These are phyloP conservation scores for Halophytophthora polymorphica DNA, from an alignment of 352 stramenopile genomes.

Conservation along the genomic window DNA sequence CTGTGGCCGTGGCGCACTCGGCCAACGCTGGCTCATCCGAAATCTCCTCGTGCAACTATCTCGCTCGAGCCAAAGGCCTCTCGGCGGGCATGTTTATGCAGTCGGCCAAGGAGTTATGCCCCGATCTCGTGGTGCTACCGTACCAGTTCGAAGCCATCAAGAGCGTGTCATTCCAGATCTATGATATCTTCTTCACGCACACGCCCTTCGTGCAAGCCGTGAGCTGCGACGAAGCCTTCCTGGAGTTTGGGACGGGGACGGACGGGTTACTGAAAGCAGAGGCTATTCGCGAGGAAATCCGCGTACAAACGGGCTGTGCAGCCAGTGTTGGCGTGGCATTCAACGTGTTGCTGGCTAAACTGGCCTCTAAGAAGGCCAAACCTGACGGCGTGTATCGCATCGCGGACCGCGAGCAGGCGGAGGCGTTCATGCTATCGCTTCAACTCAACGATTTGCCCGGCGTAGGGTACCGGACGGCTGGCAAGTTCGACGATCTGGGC, in stretches of 20 bases:
- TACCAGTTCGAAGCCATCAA: slow-evolving; percentile 93
- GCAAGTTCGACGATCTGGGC: slow-evolving; percentile 68
- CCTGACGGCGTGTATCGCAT: slow-evolving; percentile 85
- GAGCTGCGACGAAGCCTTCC: slow-evolving; percentile 95
- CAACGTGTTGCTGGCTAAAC: slow-evolving; percentile 93
- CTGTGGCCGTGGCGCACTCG: slow-evolving; percentile 91
- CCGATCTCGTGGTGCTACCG: slow-evolving; percentile 89
- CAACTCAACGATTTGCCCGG: slow-evolving; percentile 77
- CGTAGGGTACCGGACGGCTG: slow-evolving; percentile 59
- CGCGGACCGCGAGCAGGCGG: slow-evolving; percentile 32
- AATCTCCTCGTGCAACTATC: slow-evolving; percentile 95
- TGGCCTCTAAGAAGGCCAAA: slow-evolving; percentile 93
- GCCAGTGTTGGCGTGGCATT: slow-evolving; percentile 91
- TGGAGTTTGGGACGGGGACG: slow-evolving; percentile 77
- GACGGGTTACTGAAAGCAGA: slow-evolving; percentile 70
- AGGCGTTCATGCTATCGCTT: slow-evolving; percentile 67
- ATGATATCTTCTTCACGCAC: slow-evolving; percentile 87
- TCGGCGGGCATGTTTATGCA: slow-evolving; percentile 95
- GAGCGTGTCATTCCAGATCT: slow-evolving; percentile 91
- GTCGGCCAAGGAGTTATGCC: slow-evolving; percentile 87
- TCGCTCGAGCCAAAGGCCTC: slow-evolving; percentile 89
- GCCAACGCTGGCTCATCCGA: slow-evolving; percentile 78
- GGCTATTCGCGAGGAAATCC: slow-evolving; percentile 64
- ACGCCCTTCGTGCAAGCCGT: slow-evolving; percentile 91
- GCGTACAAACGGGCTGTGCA: slow-evolving; percentile 82